Base-by-base conservation (phyloP, 2,329 filamentous ascomycete species). In the Parasarocladium wereldwijsianum region DNA sequence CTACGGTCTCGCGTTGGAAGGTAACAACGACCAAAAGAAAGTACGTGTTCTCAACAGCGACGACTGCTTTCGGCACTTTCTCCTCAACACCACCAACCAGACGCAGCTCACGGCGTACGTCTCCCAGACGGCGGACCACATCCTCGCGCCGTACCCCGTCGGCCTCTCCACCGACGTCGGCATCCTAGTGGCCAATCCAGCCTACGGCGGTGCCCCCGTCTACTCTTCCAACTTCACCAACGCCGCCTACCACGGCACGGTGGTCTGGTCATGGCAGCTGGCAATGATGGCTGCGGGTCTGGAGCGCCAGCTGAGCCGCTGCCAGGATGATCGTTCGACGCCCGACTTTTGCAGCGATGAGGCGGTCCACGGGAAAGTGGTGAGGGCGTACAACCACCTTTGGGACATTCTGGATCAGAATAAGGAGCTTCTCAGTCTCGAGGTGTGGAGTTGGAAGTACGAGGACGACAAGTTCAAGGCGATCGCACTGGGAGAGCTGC, bases 391-490 rank as follows among this genome's bases (percentile, higher is more conserved):
- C 38, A 71, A 70, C 36, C 47, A 54, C 4, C 54, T 76, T 0
- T 77, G 71, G 71, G 62, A 74, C 39, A 50, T 62, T 1, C 72
- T 77, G 18, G 67, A 75, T 17, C 52, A 51, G 1, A 77, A 76
- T 34, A 28, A 17, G 0, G 27, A 39, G 3, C 55, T 66, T 32
- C 44, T 77, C 10, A 64, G 62, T 34, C 55, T 54, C 2, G 71
- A 77, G 41, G 67, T 76, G 1, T 76, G 73, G 72, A 70, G 62
- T 29, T 77, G 70, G 70, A 53, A 55, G 6, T 75, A 68, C 36
- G 47, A 46, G 16, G 49, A 61, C 35, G 32, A 31, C 2, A 44
- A 44, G 6, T 74, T 66, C 40, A 39, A 56, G 20, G 58, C 62
- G 25, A 57, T 56, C 31, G 61, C 65, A 15, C 43, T 74, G 28